A percentile compares a stretch with the other conserved stretches of the same genome.
These are phyloP conservation scores for Penstemon newberryi DNA, from an alignment of 257 asterid species.

Conservation along the genomic window DNA sequence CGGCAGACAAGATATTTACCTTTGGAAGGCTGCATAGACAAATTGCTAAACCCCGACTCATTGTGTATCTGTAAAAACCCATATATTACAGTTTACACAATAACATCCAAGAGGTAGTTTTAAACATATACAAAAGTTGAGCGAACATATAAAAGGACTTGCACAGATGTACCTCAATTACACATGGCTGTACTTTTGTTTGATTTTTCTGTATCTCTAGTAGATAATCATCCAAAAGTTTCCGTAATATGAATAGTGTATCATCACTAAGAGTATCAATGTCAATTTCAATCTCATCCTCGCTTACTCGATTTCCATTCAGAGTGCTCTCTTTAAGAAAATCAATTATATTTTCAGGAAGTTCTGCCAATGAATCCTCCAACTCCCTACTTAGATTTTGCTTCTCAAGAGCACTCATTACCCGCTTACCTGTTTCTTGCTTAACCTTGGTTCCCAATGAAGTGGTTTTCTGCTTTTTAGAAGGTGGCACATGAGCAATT, in stretches of 20 bases:
- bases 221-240: slow-evolving; percentile 63
- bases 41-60: slow-evolving; percentile 57
- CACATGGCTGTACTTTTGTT: slow-evolving; percentile 40
- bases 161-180: slow-evolving; percentile 53
- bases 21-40: slow-evolving; percentile 48
- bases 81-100: slow-evolving; percentile 14
- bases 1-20: slow-evolving; percentile 41
- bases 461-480: slow-evolving; percentile 54
- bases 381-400: slow-evolving; percentile 61
- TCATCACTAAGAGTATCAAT: slow-evolving; percentile 68
- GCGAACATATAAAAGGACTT: slow-evolving; percentile 17
- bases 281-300: slow-evolving; percentile 91
- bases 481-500: slow-evolving; percentile 48
- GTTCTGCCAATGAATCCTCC: slow-evolving; percentile 57
- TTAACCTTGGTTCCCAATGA: slow-evolving; percentile 48
- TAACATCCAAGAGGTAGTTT: slow-evolving; percentile 15
- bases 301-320: slow-evolving; percentile 50
- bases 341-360: slow-evolving; percentile 71
- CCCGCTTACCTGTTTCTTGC: slow-evolving; percentile 46
- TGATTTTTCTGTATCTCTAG: slow-evolving; percentile 51
- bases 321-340: slow-evolving; percentile 61
- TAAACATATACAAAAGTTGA: slow-evolving; percentile 7
- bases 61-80: slow-evolving; percentile 47
- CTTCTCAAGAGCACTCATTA: slow-evolving; percentile 64
- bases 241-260: slow-evolving; percentile 59